Percentiles rank a stretch among this genome's conserved stretches.
phyloP scores from a whole-genome alignment of 2,329 filamentous ascomycete genomes.

The Venturia oleaginea region DNA sequence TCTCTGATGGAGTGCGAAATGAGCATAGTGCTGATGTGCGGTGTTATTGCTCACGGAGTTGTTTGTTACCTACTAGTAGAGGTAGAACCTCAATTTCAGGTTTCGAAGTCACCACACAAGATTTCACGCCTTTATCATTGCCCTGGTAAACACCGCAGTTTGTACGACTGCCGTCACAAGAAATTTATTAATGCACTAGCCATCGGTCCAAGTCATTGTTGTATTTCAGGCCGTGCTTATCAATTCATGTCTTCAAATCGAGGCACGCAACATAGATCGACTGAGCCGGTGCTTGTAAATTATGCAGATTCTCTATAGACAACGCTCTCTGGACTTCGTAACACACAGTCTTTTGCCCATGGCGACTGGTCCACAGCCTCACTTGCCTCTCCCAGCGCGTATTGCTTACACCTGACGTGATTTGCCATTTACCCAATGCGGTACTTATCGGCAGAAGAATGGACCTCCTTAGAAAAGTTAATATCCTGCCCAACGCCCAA shows the following conservation, averaged over 20 bases:
- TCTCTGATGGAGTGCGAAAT: not conserved
- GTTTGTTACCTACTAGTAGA: not conserved
- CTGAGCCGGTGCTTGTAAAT: not conserved
- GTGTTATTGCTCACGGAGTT: not conserved
- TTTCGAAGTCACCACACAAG: not conserved
- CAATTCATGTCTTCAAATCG: not conserved
- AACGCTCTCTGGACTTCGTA: not conserved
- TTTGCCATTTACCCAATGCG: constrained; percentile 43
- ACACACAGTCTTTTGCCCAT: not conserved
- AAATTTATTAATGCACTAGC: no score
- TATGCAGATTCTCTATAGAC: not conserved
- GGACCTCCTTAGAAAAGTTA: constrained; percentile 73
- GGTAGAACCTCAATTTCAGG: not conserved
- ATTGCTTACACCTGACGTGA: not conserved
- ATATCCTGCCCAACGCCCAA: constrained; percentile 71
- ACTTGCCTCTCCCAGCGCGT: not conserved
- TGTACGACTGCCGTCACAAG: no score
- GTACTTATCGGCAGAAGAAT: constrained; percentile 67
- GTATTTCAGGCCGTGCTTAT: no score
- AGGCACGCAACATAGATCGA: not conserved
- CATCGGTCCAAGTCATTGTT: no score
- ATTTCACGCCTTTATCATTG: not conserved
- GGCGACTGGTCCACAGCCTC: not conserved
- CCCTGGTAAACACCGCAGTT: no score
- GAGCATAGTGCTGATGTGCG: constrained; percentile 1